These are phyloP conservation scores for Dendrothele bispora DNA, from an alignment of 768 basidiomycete genomes.

Conservation along the genomic window DNA sequence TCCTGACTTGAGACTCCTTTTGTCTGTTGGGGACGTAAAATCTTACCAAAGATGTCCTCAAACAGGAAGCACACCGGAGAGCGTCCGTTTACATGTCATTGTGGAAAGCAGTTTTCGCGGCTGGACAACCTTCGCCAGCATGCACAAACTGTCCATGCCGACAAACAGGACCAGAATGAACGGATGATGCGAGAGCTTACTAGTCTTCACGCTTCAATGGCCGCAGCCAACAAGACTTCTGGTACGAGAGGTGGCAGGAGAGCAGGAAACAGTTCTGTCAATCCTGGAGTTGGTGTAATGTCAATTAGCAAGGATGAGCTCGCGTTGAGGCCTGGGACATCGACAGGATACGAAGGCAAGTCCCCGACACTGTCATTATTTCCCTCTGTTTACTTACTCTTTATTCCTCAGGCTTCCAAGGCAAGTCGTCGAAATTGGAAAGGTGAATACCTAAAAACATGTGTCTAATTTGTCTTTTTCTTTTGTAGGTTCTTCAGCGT, in stretches of 20 bases:
- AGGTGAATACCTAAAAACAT: too few relatives aligned
- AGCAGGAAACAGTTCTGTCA: neutral
- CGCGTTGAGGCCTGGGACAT: slow-evolving; percentile 66
- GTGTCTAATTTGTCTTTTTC: too few relatives aligned
- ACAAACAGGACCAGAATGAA: slow-evolving; percentile 87
- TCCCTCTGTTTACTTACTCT: too few relatives aligned
- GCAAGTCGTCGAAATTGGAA: too few relatives aligned
- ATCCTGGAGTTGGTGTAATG: slow-evolving; percentile 12
- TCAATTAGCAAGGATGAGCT: slow-evolving; percentile 34
- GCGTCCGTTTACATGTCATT: slow-evolving; percentile 94
- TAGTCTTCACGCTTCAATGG: slow-evolving; percentile 80
- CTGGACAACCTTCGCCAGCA: slow-evolving; percentile 98
- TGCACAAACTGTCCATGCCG: slow-evolving; percentile 95
- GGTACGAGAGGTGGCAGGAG: slow-evolving; percentile 8
- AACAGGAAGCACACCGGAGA: slow-evolving; percentile 96
- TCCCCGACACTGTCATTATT: too few relatives aligned
- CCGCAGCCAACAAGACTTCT: slow-evolving; percentile 48
- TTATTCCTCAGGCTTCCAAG: too few relatives aligned
- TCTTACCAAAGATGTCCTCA: slow-evolving; percentile 2
- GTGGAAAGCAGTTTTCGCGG: slow-evolving; percentile 91
- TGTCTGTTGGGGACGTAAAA: slow-evolving; percentile 10
- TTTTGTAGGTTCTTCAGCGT: too few relatives aligned
- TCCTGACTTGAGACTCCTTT: slow-evolving; percentile 13
- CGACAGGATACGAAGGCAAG: slow-evolving; percentile 70
- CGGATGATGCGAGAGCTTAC: slow-evolving; percentile 91